phyloP scores from a whole-genome alignment of 1,139 yeast species.

The Pichia kudriavzevii region DNA sequence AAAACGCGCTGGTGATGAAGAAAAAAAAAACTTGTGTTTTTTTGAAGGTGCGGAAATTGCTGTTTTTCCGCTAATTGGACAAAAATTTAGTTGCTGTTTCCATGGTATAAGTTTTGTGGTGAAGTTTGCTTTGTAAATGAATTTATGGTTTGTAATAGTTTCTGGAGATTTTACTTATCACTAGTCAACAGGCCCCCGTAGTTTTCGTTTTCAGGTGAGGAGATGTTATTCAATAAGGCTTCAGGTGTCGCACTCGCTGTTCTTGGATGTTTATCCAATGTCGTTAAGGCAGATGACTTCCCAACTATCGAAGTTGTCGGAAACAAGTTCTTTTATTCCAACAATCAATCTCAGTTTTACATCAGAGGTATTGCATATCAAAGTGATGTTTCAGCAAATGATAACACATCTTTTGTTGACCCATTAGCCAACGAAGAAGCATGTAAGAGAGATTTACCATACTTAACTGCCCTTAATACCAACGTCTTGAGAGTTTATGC shows the following conservation, averaged over 20 bases:
- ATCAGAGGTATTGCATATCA: conserved; percentile 81
- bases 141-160: too few species aligned
- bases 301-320: conserved; percentile 55
- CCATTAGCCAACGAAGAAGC: conserved; percentile 46
- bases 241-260: conserved; percentile 12
- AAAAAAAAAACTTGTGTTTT: too few species aligned
- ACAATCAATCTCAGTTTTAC: conserved; percentile 78
- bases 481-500: conserved; percentile 52
- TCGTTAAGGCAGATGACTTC: conserved; percentile 31
- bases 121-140: too few species aligned
- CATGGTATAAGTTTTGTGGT: too few species aligned
- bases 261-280: conserved; percentile 2
- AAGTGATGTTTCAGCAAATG: conserved; percentile 53
- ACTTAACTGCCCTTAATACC: conserved; percentile 41
- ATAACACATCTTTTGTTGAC: conserved; percentile 45
- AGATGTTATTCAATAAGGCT: conserved; percentile 45
- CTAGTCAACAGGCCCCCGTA: too few species aligned
- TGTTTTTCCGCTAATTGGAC: too few species aligned
- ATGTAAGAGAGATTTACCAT: conserved; percentile 55
- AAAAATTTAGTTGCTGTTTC: too few species aligned
- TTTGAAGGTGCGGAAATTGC: too few species aligned
- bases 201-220: conserved; percentile 4
- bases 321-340: conserved; percentile 68
- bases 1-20: neutral
- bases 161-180: too few species aligned